Base-by-base conservation (phyloP, 2,329 filamentous ascomycete genomes). In the Neoarthrinium moseri region DNA sequence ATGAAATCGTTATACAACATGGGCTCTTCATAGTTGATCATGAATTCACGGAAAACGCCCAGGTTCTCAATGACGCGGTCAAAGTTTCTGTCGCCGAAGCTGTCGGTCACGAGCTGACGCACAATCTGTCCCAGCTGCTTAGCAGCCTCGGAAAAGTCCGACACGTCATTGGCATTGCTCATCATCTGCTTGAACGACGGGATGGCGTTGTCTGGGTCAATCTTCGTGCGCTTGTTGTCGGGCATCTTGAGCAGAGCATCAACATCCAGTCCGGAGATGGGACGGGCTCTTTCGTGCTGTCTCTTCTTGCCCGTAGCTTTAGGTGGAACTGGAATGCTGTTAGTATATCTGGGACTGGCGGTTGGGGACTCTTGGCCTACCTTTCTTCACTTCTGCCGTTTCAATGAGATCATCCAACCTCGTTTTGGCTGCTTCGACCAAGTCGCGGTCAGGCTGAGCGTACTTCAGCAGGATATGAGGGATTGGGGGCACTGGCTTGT, bases 131-230 rank as follows among this genome's bases (percentile, higher is more conserved):
- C 82, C 80, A 97, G 87, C 59, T 95, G 89, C 52, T 83, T 81
- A 5, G 83, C 77, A 1, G 87, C 86, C 15, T 84, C 78, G 49
- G 81, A 74, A 43, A 95, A 79, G 4, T 78, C 74, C 2, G 78
- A 70, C 1, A 86, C 70, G 22, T 84, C 77, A 6, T 81, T 75
- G 0, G 86, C 76, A 2, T 71, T 69, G 2, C 74, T 74, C 13
- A 97, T 73, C 3, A 85, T 78, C 63, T 90, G 89, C 62, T 91
- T 95, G 78, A 96, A 96, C 49, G 92, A 89, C 0, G 94, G 91
- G 5, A 97, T 83, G 1, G 91, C 83, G 52, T 97, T 97, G 8
- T 86, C 77, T 0, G 78, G 63, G 2, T 73, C 72, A 18, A 83
- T 74, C 47, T 59, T 64, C 6, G 51, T 59, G 40, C 61, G 60